Evolutionary conservation across 1,139 yeast genomes (phyloP).

Genomic region (Blastobotrys elegans): DNA sequence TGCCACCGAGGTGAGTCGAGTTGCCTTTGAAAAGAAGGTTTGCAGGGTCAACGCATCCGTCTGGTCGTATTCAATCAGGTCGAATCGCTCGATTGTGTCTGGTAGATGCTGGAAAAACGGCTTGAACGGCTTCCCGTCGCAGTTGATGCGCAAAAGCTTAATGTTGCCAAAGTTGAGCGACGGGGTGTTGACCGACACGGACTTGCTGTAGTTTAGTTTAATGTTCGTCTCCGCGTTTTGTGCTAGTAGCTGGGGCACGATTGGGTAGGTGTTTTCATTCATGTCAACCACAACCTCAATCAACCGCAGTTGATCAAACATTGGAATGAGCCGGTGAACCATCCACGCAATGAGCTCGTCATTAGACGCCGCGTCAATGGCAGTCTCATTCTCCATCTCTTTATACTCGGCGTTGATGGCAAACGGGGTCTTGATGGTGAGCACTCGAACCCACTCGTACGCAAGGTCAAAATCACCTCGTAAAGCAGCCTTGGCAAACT

Average conservation of each 20-base stretch:
- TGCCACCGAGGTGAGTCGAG: constrained; percentile 10
- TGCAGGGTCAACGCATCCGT: constrained; percentile 11
- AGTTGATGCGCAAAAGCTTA: constrained; percentile 13
- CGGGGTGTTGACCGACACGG: background rate
- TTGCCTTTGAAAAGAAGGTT: constrained; percentile 11
- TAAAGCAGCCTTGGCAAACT: constrained; percentile 8
- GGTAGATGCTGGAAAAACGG: constrained; percentile 10
- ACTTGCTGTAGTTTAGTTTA: constrained; percentile 4
- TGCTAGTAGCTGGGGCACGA: constrained; percentile 7
- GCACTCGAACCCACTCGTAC: constrained; percentile 12
- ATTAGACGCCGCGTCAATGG: background rate
- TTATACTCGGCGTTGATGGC: background rate
- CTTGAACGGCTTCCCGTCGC: constrained; percentile 13
- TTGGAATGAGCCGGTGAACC: constrained; percentile 1
- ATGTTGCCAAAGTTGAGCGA: constrained; percentile 10
- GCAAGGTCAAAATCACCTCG: constrained; percentile 11
- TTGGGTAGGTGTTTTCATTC: constrained; percentile 1
- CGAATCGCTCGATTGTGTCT: constrained; percentile 15
- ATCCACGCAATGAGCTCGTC: constrained; percentile 8
- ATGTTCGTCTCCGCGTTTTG: constrained; percentile 10
- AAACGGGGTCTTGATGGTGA: constrained; percentile 9
- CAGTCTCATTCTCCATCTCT: background rate
- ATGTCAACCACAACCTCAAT: constrained; percentile 12
- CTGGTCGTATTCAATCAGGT: constrained; percentile 13
- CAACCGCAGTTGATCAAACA: constrained; percentile 7